Base-by-base conservation (phyloP, 305 asterid species). In the Solanum hybrid region DNA sequence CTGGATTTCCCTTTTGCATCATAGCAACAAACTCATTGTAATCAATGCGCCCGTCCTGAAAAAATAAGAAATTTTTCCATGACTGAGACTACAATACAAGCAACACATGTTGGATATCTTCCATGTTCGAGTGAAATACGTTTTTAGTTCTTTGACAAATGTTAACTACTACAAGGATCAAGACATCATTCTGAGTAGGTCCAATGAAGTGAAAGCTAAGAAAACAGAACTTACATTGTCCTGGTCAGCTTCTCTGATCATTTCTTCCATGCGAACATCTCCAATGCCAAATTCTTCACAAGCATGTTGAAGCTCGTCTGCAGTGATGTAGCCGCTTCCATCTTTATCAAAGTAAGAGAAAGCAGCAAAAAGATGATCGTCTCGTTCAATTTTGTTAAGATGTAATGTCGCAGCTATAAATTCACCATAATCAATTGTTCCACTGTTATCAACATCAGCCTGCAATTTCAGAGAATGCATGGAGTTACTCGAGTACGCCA, bases 1-100 rank as follows among this genome's bases (percentile, higher is more conserved):
- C 84, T 24, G 99, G 94, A 85, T 94, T 94, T 42, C 98, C 99
- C 90, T 94, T 95, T 92, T 95, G 98, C 99, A 97, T 97, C 99
- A 97, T 97, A 13, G 95, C 94, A n/a, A 95, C 99, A 38, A 97
- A 97, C 95, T 97, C 99, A 29, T 96, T 96, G 89, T 97, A 97
- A 86, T 97, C 99, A 27, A 97, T 97, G 6, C 93, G 96, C 1
- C 99, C 99, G 60, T 97, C 99, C 99, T 97, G 95, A 90, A 87
- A 34, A 45, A 90, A 8, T 19, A 32, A 27, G 27, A 42, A 37
- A 19, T 3, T 15, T 78, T 32, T 60, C 88, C 29, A 32, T 85
- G 42, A 19, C 17, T 22, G 42, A 85, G 87, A 82, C 0, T 27
- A 82, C 31, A 84, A 84, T 37, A 29, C 42, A 29, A 84, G 73